phyloP scores from a whole-genome alignment of 768 basidiomycete species.

The Suillus plorans region DNA sequence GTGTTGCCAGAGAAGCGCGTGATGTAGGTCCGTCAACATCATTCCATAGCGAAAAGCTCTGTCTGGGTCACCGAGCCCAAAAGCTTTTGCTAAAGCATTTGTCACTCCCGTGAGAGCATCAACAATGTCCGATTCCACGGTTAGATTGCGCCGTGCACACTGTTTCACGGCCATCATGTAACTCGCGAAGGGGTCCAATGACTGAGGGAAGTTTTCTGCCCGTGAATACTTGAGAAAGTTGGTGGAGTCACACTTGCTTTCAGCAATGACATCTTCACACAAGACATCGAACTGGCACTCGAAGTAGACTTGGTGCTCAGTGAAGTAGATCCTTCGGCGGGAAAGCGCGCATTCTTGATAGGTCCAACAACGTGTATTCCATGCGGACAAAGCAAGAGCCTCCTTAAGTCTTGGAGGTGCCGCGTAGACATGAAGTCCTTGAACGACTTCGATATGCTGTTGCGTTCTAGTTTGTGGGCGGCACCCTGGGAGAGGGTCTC shows the following conservation, averaged over 20 bases:
- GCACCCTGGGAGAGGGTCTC: constrained; percentile 15
- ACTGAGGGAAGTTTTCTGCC: neutral
- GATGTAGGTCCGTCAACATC: constrained; percentile 12
- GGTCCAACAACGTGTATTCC: constrained; percentile 25
- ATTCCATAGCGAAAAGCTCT: neutral
- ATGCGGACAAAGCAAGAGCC: constrained; percentile 11
- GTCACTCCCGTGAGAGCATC: neutral
- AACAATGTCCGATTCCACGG: neutral
- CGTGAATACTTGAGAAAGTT: neutral
- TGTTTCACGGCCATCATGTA: neutral
- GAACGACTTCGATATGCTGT: constrained; percentile 19
- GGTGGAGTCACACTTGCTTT: constrained; percentile 10
- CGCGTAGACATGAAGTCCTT: constrained; percentile 20
- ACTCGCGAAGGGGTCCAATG: neutral
- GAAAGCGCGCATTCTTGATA: constrained; percentile 21
- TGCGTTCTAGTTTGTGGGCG: constrained; percentile 10
- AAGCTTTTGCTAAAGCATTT: neutral
- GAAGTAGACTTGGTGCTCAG: constrained; percentile 22
- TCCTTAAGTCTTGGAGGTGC: constrained; percentile 18
- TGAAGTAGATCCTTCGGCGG: constrained; percentile 21
- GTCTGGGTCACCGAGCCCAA: neutral
- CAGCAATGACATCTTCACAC: constrained; percentile 23
- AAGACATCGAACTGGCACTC: constrained; percentile 20
- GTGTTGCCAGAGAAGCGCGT: constrained; percentile 23
- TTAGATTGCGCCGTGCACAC: neutral